These are phyloP conservation scores for Pyricularia grisea DNA, from an alignment of 2,329 filamentous ascomycete genomes.

Conservation along the genomic window DNA sequence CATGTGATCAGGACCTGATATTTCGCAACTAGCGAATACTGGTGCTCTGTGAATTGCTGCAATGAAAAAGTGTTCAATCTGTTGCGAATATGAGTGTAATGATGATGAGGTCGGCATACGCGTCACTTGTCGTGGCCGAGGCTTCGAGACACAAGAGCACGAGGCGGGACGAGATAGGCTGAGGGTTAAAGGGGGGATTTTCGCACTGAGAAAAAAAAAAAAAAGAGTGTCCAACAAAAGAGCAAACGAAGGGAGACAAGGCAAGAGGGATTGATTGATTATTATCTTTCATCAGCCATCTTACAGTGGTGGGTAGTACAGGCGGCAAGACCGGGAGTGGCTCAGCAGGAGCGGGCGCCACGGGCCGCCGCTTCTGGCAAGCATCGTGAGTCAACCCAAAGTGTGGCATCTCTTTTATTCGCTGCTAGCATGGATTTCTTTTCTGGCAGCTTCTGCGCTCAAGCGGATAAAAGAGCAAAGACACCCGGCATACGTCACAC, in stretches of 20 bases:
- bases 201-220: neutral
- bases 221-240: neutral
- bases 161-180: neutral
- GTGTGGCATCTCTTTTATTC: neutral
- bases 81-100: neutral
- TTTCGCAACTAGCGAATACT: conserved; percentile 1
- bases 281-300: neutral
- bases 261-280: neutral
- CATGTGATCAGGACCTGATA: neutral
- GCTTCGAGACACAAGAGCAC: neutral
- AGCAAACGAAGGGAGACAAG: neutral
- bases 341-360: neutral
- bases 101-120: neutral
- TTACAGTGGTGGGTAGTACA: neutral
- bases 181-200: neutral
- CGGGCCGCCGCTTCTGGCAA: neutral
- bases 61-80: neutral
- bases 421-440: neutral
- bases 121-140: neutral
- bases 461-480: neutral
- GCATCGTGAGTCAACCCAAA: conserved; percentile 2
- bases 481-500: neutral
- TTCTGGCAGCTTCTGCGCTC: neutral
- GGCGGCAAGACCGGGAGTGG: neutral
- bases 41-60: neutral